A percentile compares a stretch with the other conserved stretches of the same genome.
phyloP scores from a whole-genome alignment of 1,139 yeast genomes.

The Suhomyces bolitotheri region DNA sequence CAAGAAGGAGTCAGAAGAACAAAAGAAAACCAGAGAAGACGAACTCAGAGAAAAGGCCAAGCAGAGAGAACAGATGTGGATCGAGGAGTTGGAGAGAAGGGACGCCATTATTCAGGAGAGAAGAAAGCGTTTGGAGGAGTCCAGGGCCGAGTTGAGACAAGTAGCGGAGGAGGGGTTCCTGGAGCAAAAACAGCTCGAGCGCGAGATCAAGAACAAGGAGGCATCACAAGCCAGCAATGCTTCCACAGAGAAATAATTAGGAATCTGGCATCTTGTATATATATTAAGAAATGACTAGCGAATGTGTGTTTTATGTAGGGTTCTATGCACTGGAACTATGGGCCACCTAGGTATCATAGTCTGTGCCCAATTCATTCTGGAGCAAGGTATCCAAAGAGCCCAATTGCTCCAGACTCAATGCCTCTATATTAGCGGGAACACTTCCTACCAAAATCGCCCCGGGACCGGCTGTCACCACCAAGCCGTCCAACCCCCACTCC shows the following conservation, averaged over 20 bases:
- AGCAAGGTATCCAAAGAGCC: no score
- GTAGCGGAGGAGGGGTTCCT: constrained; percentile 46
- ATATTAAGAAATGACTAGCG: no score
- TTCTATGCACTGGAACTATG: no score
- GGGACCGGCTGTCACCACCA: background rate
- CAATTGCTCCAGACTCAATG: no score
- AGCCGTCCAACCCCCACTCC: constrained; percentile 1
- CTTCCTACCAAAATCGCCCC: no score
- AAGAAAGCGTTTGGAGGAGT: constrained; percentile 47
- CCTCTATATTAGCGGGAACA: no score
- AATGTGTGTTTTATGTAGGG: no score
- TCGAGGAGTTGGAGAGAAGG: constrained; percentile 83
- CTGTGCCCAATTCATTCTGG: no score
- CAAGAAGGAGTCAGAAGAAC: constrained; percentile 44
- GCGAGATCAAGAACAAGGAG: constrained; percentile 3
- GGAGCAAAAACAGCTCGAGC: constrained; percentile 14
- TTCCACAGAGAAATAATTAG: background rate
- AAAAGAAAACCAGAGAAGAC: constrained; percentile 58
- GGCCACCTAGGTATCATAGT: no score
- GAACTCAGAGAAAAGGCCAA: constrained; percentile 72
- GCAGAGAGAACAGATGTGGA: constrained; percentile 83
- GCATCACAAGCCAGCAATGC: no score
- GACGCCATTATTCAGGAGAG: constrained; percentile 71
- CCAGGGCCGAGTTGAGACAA: constrained; percentile 37
- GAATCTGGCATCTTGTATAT: constrained; percentile 1